Conservation (phyloP, 1,139 yeast genomes). For the Arxiozyma telluris region DNA sequence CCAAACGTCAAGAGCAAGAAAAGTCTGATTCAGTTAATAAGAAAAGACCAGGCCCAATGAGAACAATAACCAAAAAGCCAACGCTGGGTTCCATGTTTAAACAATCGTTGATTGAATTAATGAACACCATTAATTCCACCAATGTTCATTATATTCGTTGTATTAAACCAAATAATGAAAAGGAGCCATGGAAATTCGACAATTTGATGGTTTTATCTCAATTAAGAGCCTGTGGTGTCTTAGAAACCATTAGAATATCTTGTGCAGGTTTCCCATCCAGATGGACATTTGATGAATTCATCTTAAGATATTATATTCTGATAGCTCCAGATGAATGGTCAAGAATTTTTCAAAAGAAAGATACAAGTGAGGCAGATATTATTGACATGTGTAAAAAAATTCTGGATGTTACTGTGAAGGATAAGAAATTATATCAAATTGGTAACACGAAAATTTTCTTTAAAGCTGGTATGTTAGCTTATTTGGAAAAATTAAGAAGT, state of each 20-base stretch:
- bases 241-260: constrained; percentile 93
- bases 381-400: constrained; percentile 62
- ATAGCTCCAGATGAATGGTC: constrained; percentile 69
- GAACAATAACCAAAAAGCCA: constrained; percentile 65
- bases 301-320: constrained; percentile 79
- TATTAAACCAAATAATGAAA: constrained; percentile 93
- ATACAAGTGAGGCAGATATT: constrained; percentile 51
- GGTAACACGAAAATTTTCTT: constrained; percentile 91
- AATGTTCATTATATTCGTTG: constrained; percentile 97
- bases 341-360: constrained; percentile 44
- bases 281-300: constrained; percentile 94
- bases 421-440: constrained; percentile 65
- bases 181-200: constrained; percentile 95
- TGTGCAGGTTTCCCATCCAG: constrained; percentile 98
- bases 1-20: constrained; percentile 36
- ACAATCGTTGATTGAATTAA: constrained; percentile 82
- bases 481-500: constrained; percentile 77
- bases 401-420: constrained; percentile 54
- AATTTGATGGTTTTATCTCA: constrained; percentile 94
- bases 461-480: constrained; percentile 95
- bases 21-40: constrained; percentile 28
- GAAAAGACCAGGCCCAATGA: constrained; percentile 31
- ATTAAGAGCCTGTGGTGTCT: constrained; percentile 96
- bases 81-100: constrained; percentile 95
- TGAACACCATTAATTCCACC: constrained; percentile 89